These are phyloP conservation scores for Grigorovia jiainica DNA, from an alignment of 805 yeast genomes.

Conservation along the genomic window DNA sequence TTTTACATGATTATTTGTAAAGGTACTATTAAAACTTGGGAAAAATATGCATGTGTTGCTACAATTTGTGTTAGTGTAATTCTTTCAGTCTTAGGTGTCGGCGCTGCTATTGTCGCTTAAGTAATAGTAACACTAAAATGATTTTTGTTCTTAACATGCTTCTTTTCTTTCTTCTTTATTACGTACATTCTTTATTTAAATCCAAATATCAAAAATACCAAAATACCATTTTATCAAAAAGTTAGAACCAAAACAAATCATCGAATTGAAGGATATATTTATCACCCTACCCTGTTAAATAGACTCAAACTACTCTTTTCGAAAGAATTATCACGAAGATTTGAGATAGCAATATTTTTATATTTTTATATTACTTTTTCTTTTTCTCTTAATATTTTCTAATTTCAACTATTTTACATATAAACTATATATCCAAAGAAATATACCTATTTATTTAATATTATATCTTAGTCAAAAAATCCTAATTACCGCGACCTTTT, in stretches of 20 bases:
- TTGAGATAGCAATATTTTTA: too few species aligned
- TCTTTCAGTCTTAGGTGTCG: conserved; percentile 51
- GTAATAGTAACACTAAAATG: too few species aligned
- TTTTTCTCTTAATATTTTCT: background rate
- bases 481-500: conserved; percentile 14
- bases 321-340: too few species aligned
- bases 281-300: too few species aligned
- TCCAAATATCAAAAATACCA: too few species aligned
- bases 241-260: too few species aligned
- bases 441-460: background rate
- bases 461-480: background rate
- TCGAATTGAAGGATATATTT: too few species aligned
- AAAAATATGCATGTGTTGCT: conserved; percentile 32
- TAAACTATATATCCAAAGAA: background rate
- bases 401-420: background rate
- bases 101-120: conserved; percentile 36
- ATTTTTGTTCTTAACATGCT: too few species aligned
- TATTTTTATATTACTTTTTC: too few species aligned
- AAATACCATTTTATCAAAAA: too few species aligned
- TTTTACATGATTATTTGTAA: conserved; percentile 57
- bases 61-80: conserved; percentile 37
- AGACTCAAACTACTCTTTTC: too few species aligned
- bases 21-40: conserved; percentile 32
- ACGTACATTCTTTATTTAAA: too few species aligned
- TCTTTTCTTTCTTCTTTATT: background rate